These are phyloP conservation scores for Calonectria leucothoes DNA, from an alignment of 2,329 filamentous ascomycete species.

Conservation along the genomic window DNA sequence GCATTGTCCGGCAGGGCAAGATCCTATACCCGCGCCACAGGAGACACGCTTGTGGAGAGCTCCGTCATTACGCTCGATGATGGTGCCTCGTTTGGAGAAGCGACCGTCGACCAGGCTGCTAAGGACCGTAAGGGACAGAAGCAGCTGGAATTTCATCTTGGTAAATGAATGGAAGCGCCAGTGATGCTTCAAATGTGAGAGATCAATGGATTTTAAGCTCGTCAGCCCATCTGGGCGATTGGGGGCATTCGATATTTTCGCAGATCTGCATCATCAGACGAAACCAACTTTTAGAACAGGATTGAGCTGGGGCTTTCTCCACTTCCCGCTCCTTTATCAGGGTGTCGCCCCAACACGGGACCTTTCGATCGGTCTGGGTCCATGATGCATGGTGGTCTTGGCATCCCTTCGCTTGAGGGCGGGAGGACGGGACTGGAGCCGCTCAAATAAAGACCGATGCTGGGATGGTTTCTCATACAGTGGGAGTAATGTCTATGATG, in stretches of 20 bases:
- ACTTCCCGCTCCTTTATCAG: background rate
- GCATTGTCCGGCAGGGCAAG: constrained; percentile 32
- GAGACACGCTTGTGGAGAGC: background rate
- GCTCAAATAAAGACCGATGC: background rate
- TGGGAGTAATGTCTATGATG: background rate
- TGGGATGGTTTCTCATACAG: background rate
- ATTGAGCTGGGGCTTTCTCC: background rate
- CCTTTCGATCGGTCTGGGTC: background rate
- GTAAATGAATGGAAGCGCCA: background rate
- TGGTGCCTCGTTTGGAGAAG: background rate
- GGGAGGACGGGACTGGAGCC: background rate
- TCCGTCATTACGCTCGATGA: background rate
- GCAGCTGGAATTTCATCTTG: background rate
- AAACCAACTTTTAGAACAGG: background rate
- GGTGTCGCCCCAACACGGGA: background rate
- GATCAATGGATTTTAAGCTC: too few species aligned
- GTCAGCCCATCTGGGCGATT: background rate
- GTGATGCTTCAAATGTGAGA: background rate
- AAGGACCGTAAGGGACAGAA: background rate
- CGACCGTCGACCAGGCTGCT: background rate
- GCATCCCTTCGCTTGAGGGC: background rate
- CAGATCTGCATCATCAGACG: background rate
- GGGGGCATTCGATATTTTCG: background rate
- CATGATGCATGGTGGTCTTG: background rate
- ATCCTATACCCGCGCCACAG: background rate